A percentile compares a stretch with the other conserved stretches of the same genome.
Conservation (phyloP, 805 yeast genomes). For the Candida taoyuanica region DNA sequence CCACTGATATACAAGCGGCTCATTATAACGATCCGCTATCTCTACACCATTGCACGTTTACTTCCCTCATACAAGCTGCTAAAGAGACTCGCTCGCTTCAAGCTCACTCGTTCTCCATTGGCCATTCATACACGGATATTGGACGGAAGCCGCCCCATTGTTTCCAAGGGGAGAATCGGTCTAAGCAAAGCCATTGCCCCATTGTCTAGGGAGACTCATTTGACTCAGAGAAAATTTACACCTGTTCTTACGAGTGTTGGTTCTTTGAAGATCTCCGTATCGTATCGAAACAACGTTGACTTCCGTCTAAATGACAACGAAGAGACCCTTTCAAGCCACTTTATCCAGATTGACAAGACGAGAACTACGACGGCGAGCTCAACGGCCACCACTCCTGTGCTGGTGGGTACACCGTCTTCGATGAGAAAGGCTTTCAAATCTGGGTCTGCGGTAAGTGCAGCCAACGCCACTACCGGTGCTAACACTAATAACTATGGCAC, state of each 20-base stretch:
- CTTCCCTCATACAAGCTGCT: conserved; percentile 68
- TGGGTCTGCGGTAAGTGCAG: conserved; percentile 27
- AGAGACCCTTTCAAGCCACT: conserved; percentile 54
- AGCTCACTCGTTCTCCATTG: conserved; percentile 35
- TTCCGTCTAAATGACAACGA: conserved; percentile 69
- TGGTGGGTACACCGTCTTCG: conserved; percentile 22
- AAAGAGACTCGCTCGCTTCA: conserved; percentile 37
- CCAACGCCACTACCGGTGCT: too few relatives aligned
- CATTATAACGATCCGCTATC: conserved; percentile 65
- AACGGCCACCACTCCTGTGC: too few relatives aligned
- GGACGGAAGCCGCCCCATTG: conserved; percentile 75
- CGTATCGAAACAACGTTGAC: conserved; percentile 67
- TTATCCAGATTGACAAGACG: conserved; percentile 41
- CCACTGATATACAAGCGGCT: conserved; percentile 72
- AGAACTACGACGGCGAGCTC: too few relatives aligned
- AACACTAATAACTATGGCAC: background rate
- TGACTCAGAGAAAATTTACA: conserved; percentile 56
- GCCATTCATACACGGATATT: conserved; percentile 55
- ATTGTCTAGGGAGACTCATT: conserved; percentile 36
- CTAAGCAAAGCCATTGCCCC: conserved; percentile 60
- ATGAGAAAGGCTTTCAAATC: conserved; percentile 29
- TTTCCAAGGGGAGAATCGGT: conserved; percentile 82
- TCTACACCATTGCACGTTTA: conserved; percentile 60
- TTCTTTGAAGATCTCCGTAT: conserved; percentile 64
- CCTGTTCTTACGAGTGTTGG: conserved; percentile 79